Conservation (phyloP, 1,284 basidiomycete genomes). For the Ustilago bromivora region DNA sequence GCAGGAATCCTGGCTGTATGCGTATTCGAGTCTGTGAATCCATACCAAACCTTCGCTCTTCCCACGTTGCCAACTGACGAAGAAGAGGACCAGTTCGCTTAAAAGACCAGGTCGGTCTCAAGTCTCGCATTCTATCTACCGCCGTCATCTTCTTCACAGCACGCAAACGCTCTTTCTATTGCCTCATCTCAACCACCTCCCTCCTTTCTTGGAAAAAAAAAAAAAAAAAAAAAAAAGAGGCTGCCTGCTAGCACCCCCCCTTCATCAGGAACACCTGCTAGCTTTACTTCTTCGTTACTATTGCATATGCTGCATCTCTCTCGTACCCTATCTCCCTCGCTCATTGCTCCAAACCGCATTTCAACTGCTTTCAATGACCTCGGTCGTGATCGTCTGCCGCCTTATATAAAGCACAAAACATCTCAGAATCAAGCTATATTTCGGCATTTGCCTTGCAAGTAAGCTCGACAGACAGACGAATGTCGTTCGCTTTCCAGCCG, state of each 20-base stretch:
- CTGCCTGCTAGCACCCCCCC: not conserved
- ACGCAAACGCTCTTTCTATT: not conserved
- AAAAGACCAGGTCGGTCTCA: not conserved
- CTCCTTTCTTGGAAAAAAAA: not conserved
- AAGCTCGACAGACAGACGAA: not conserved
- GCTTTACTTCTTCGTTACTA: constrained; percentile 1
- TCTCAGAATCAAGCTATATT: too few species aligned
- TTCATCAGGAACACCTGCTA: not conserved
- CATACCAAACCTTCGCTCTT: not conserved
- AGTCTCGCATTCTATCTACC: not conserved
- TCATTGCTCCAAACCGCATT: not conserved
- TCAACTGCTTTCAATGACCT: not conserved
- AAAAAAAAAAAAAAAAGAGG: too few species aligned
- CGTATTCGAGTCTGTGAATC: not conserved
- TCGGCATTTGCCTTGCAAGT: not conserved
- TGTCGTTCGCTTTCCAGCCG: constrained; percentile 17
- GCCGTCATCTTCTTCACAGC: not conserved
- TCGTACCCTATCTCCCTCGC: not conserved
- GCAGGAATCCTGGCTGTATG: not conserved
- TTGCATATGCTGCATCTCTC: constrained; percentile 2
- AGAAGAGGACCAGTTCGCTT: too few species aligned
- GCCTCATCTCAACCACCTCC: not conserved
- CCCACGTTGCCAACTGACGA: not conserved
- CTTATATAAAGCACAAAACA: not conserved
- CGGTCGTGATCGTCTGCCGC: not conserved